A percentile compares a stretch with the other conserved stretches of the same genome.
Conservation (phyloP, 2,329 filamentous ascomycete genomes). For the Niveomyces coronatus region DNA sequence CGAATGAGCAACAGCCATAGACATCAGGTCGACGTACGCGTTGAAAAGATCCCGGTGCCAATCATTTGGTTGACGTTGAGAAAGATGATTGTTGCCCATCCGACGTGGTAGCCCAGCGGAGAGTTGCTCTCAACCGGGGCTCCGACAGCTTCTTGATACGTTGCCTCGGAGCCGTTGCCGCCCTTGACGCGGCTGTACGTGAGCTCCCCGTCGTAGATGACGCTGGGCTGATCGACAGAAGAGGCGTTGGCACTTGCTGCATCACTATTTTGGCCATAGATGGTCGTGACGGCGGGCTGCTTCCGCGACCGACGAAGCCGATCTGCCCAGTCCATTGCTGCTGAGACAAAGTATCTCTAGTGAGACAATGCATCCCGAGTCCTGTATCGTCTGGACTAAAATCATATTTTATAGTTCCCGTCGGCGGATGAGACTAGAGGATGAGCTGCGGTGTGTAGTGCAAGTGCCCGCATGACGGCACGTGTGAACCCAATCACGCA, state of each 20-base stretch:
- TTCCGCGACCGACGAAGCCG: slow-evolving; percentile 2
- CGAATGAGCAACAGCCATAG: background rate
- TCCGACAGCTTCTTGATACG: slow-evolving; percentile 51
- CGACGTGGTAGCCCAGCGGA: slow-evolving; percentile 49
- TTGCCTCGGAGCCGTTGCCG: slow-evolving; percentile 37
- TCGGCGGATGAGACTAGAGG: no score
- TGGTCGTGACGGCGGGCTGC: background rate
- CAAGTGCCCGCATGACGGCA: slow-evolving; percentile 2
- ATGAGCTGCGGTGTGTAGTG: no score
- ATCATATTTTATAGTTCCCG: background rate
- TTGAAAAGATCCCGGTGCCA: slow-evolving; percentile 54
- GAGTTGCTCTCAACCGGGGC: slow-evolving; percentile 50
- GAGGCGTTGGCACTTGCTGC: background rate
- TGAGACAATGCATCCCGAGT: background rate
- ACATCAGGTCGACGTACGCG: slow-evolving; percentile 34
- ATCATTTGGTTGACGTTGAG: slow-evolving; percentile 54
- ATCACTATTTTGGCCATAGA: slow-evolving; percentile 2
- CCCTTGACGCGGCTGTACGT: slow-evolving; percentile 31
- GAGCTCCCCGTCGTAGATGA: slow-evolving; percentile 29
- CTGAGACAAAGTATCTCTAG: background rate
- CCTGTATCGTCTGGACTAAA: background rate
- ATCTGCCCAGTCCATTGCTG: slow-evolving; percentile 1
- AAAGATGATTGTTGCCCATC: slow-evolving; percentile 45
- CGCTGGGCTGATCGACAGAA: slow-evolving; percentile 1
- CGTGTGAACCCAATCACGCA: slow-evolving; percentile 1